Evolutionary conservation across 805 yeast genomes (phyloP), one percentile per base, ranked within the genome.

Genomic region (Huiozyma sinensis): DNA sequence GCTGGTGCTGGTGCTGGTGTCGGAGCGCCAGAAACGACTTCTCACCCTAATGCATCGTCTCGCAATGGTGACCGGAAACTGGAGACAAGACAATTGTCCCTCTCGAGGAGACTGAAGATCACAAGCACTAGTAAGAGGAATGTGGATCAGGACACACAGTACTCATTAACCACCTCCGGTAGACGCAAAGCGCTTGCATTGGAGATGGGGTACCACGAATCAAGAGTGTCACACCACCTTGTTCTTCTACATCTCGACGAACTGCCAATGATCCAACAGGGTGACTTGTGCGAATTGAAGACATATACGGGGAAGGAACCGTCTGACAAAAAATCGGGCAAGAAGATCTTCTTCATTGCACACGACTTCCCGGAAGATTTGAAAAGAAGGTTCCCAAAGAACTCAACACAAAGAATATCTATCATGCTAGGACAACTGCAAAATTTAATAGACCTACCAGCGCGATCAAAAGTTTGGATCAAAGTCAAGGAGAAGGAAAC

Each of bases 261-360:
- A 4, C 50, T 85, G 0, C 82, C 85, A 0, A 83, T 81, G 0
- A 75, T 84, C 1, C 67, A 68, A 43, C 77, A 71, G n/a, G 95
- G 95, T 12, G 85, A 83, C 54, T 63, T 85, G 6, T 89, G 86
- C 24, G 94, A 86, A 58, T 54, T 83, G 38, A 73, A 69, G 49
- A 71, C 79, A 30, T 68, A 73, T 29, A 67, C 64, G 41, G 56
- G 54, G 36, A 44, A 44, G 30, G 43, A 42, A 40, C 7, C 24
- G 6, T 7, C 17, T 10, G 7, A 34, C 10, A 13, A 38, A 27
- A 29, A 28, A 27, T 42, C 39, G 5, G 17, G 30, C 48, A 70
- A 63, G 50, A 70, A 65, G 44, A 56, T 72, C 4, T 69, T 66
- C 47, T 76, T 77, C 51, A 61, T 68, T 0, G 70, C 76, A 13